phyloP scores from a whole-genome alignment of 192 early-diverging fungal species.

The Coemansia pectinata region DNA sequence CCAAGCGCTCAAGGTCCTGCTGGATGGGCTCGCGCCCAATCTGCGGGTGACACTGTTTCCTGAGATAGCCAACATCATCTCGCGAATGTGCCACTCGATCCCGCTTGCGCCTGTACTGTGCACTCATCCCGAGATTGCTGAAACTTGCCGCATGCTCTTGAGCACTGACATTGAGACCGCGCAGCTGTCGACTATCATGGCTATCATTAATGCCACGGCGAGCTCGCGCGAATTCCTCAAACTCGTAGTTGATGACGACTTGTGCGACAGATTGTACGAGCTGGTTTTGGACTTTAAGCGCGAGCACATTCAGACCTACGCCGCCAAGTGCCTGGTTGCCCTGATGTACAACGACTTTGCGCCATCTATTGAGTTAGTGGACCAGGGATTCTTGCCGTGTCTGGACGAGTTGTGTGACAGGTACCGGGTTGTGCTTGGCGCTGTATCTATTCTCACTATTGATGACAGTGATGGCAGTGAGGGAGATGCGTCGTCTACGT shows the following conservation, averaged over 20 bases:
- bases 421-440: neutral
- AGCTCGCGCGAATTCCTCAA: slow-evolving; percentile 33
- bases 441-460: neutral
- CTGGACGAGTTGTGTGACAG: slow-evolving; percentile 1
- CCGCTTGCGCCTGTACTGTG: slow-evolving; percentile 21
- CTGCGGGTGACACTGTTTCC: slow-evolving; percentile 32
- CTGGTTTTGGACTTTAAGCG: slow-evolving; percentile 20
- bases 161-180: slow-evolving; percentile 21
- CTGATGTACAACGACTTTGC: slow-evolving; percentile 15
- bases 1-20: slow-evolving; percentile 15
- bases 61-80: slow-evolving; percentile 31
- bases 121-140: slow-evolving; percentile 15
- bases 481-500: neutral
- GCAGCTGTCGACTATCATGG: slow-evolving; percentile 22
- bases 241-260: neutral
- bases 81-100: slow-evolving; percentile 38
- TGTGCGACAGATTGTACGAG: slow-evolving; percentile 5
- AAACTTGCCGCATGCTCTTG: slow-evolving; percentile 21
- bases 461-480: neutral
- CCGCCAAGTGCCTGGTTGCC: slow-evolving; percentile 35
- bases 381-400: slow-evolving; percentile 10
- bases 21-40: neutral
- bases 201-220: slow-evolving; percentile 35
- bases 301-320: slow-evolving; percentile 20
- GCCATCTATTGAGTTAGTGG: neutral